A percentile compares a stretch with the other conserved stretches of the same genome.
These are phyloP conservation scores for Olyra latifolia DNA, from an alignment of 176 grass and related monocot genomes.

Conservation along the genomic window DNA sequence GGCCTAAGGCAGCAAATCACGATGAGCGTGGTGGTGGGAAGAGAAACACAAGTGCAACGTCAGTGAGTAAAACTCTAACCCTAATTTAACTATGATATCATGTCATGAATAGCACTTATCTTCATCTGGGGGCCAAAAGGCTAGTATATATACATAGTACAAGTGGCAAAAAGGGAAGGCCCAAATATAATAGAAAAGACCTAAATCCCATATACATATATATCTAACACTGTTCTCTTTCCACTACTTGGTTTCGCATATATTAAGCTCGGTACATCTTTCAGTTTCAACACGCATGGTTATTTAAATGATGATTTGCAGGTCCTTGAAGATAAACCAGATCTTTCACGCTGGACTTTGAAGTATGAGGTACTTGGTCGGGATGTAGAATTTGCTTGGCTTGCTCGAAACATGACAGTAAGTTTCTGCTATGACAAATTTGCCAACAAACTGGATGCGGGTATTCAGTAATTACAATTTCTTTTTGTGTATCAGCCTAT, in stretches of 20 bases:
- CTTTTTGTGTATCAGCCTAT: slow-evolving; percentile 61
- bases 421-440: slow-evolving; percentile 12
- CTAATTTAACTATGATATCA: too few species aligned
- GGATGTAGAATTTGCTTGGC: slow-evolving; percentile 91
- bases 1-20: too few species aligned
- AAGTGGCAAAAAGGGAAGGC: too few species aligned
- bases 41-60: too few species aligned
- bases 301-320: slow-evolving; percentile 36
- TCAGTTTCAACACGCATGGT: not conserved
- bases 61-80: too few species aligned
- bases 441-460: not conserved
- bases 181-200: too few species aligned
- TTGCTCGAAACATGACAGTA: slow-evolving; percentile 84
- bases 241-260: slow-evolving; percentile 20
- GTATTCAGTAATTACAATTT: slow-evolving; percentile 18
- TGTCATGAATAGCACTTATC: too few species aligned
- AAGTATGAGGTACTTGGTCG: slow-evolving; percentile 84
- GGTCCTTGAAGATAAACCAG: slow-evolving; percentile 86
- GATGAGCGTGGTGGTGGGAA: too few species aligned
- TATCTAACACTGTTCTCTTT: too few species aligned
- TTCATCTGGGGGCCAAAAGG: too few species aligned
- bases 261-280: not conserved
- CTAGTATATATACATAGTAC: too few species aligned
- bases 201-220: too few species aligned
- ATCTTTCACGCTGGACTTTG: slow-evolving; percentile 79